Evolutionary conservation across 495 filamentous ascomycete genomes (phyloP), one percentile per base, ranked within the genome.

Genomic region (Penicillium ucsense): DNA sequence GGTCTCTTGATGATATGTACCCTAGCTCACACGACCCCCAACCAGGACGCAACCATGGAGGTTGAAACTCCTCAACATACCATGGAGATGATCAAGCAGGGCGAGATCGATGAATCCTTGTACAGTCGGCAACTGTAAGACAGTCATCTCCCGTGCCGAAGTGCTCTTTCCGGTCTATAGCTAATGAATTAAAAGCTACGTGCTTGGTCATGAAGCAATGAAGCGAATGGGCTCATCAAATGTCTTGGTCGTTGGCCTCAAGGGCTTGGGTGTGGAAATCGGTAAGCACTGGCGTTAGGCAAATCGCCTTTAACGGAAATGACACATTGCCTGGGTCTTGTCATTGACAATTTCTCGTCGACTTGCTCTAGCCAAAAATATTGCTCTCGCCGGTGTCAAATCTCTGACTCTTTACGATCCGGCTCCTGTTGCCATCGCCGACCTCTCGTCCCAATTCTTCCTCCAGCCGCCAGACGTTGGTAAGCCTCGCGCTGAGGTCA

Each of bases 191-290:
- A 36, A 50, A 38, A 79, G 76, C 40, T 94, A 98, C 66, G 92
- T 98, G 43, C 81, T 99, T 48, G 94, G 94, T 31, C 94, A 97
- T 68, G 94, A 99, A 73, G 94, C 94, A 45, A 99, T 99, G 94
- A 97, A 94, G 73, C 86, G 90, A 47, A 99, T 99, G 94, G 78
- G 89, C 63, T 85, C 89, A 42, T 97, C 94, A 20, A 89, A 97
- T 64, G 81, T 99, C 38, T 84, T 99, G 12, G 79, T 99, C 44
- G 86, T 89, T 44, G 94, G 94, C 45, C 69, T 96, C 54, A 88
- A 89, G 63, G 92, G 94, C 12, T 78, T 99, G 32, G 94, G 94
- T 69, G 89, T 95, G 41, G 94, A 99, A 69, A 95, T 99, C 60
- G 79, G 79, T 82, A 64, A 53, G 75, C 9, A 43, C 32, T 10